These are phyloP conservation scores for Neonothopanus nambi DNA, from an alignment of 1,284 basidiomycete species.

Conservation along the genomic window DNA sequence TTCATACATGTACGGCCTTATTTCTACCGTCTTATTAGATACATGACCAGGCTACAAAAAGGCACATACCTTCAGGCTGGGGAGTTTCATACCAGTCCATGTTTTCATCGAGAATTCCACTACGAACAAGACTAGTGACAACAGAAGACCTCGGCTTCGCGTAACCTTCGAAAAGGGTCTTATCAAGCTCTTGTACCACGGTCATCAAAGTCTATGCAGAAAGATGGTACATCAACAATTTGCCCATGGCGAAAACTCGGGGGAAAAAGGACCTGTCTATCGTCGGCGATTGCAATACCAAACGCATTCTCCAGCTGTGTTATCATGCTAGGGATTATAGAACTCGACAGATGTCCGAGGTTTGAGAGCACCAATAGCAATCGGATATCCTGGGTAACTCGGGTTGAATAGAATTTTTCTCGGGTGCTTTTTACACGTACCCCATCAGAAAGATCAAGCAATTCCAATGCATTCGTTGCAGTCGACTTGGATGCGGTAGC, in stretches of 20 bases:
- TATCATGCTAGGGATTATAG: conserved; percentile 79
- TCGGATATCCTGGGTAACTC: conserved; percentile 70
- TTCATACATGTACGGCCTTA: conserved; percentile 93
- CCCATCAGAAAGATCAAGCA: conserved; percentile 60
- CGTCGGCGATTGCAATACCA: conserved; percentile 73
- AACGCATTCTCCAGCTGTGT: conserved; percentile 80
- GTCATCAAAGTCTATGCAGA: conserved; percentile 71
- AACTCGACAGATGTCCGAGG: conserved; percentile 73
- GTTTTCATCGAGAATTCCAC: conserved; percentile 75
- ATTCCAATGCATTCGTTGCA: conserved; percentile 47
- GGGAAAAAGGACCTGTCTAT: conserved; percentile 55
- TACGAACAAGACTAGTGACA: conserved; percentile 70
- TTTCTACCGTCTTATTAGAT: conserved; percentile 55
- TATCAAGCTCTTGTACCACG: conserved; percentile 83
- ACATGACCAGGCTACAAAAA: background rate
- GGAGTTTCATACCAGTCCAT: conserved; percentile 94
- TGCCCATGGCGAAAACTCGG: background rate
- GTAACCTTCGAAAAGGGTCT: conserved; percentile 86
- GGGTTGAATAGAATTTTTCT: conserved; percentile 16
- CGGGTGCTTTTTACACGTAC: conserved; percentile 41
- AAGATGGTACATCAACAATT: background rate
- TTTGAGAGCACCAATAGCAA: conserved; percentile 91
- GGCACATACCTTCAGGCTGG: conserved; percentile 78
- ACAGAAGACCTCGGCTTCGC: conserved; percentile 73
- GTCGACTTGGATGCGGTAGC: conserved; percentile 31